Conservation (phyloP, 2,329 filamentous ascomycete genomes). For the Huntiella abstrusa region DNA sequence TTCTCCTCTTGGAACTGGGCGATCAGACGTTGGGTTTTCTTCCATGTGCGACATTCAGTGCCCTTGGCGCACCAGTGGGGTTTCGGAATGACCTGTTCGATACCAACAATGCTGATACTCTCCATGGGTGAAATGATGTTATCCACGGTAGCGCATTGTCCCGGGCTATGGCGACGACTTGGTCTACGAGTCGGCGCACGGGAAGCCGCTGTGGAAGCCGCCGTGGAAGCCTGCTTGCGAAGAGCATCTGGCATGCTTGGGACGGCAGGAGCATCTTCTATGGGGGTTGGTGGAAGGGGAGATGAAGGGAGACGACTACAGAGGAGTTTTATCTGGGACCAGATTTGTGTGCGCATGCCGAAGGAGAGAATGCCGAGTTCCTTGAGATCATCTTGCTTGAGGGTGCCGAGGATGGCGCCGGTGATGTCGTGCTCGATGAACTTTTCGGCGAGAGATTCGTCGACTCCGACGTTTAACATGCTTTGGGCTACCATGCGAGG, state of each 20-base stretch:
- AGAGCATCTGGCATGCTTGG: constrained; percentile 18
- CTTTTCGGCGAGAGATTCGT: constrained; percentile 56
- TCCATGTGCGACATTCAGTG: constrained; percentile 67
- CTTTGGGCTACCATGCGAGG: constrained; percentile 65
- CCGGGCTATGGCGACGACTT: constrained; percentile 3
- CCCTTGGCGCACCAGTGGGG: constrained; percentile 73
- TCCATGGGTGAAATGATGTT: constrained; percentile 61
- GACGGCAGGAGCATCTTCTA: constrained; percentile 36
- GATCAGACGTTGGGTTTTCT: constrained; percentile 60
- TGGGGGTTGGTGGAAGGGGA: constrained; percentile 37
- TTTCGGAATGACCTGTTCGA: constrained; percentile 74
- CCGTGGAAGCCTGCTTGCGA: constrained; percentile 14
- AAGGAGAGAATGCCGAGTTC: constrained; percentile 69
- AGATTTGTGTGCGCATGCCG: constrained; percentile 59
- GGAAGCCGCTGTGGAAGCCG: constrained; percentile 13
- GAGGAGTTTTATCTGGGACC: constrained; percentile 59
- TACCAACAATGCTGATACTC: constrained; percentile 78
- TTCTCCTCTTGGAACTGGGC: constrained; percentile 58
- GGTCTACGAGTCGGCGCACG: constrained; percentile 1
- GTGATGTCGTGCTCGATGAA: constrained; percentile 89
- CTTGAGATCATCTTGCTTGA: constrained; percentile 76
- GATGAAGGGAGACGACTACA: constrained; percentile 34
- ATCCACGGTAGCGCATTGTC: constrained; percentile 22
- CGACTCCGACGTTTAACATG: constrained; percentile 72
- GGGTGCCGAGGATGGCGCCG: constrained; percentile 67